These are phyloP conservation scores for Penicillium desertorum DNA, from an alignment of 495 filamentous ascomycete genomes.

Conservation along the genomic window DNA sequence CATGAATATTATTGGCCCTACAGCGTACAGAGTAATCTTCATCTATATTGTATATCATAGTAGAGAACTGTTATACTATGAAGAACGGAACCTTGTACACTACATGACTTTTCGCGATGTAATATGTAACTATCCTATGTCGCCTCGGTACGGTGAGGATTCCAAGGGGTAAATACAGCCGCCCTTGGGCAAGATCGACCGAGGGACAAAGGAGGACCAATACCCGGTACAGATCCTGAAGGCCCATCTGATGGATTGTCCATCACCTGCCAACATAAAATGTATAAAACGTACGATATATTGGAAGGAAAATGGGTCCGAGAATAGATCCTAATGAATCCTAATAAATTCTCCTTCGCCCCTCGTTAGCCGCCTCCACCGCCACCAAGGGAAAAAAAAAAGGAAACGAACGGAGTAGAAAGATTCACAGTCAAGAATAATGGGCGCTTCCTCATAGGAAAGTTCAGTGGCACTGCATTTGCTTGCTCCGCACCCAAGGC, in stretches of 20 bases:
- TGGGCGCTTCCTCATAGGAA: background rate
- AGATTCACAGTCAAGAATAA: background rate
- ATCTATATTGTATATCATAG: no score
- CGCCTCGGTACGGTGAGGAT: background rate
- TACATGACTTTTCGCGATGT: background rate
- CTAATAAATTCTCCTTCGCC: background rate
- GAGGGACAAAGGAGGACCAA: background rate
- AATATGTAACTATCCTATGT: no score
- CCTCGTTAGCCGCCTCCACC: conserved; percentile 12
- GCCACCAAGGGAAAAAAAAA: background rate
- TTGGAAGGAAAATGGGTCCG: background rate
- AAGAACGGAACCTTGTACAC: background rate
- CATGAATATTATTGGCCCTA: conserved; percentile 17
- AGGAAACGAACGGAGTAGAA: background rate
- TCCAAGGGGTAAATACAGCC: conserved; percentile 3
- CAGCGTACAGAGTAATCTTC: no score
- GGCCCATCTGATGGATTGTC: background rate
- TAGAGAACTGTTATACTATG: background rate
- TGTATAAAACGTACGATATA: background rate
- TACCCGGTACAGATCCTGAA: background rate
- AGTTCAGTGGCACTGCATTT: conserved; percentile 6
- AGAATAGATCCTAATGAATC: background rate
- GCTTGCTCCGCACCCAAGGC: conserved; percentile 10
- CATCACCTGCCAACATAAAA: background rate
- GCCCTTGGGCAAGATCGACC: conserved; percentile 7